Conservation (phyloP, 129 eudicot species). For the Flaveria sonorensis region DNA sequence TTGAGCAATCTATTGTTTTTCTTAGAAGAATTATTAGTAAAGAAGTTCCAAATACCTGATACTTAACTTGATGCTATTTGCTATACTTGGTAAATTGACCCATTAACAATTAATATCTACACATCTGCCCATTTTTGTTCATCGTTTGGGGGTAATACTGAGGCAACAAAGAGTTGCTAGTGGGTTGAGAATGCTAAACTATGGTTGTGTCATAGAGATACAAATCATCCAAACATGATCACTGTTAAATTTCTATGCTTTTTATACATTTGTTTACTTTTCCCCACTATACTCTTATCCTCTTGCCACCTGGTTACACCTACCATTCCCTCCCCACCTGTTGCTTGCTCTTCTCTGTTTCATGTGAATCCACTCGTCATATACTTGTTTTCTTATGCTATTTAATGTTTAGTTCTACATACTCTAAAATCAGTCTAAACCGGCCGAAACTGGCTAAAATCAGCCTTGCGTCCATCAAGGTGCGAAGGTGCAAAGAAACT, state of each 20-base stretch:
- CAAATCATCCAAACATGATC: background rate
- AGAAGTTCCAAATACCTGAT: background rate
- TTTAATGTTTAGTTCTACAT: too few species aligned
- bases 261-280: too few species aligned
- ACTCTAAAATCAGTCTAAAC: too few species aligned
- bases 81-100: background rate
- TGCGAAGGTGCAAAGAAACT: too few species aligned
- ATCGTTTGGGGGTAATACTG: background rate
- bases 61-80: constrained; percentile 16
- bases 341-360: background rate
- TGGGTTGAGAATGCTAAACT: too few species aligned
- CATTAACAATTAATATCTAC: background rate
- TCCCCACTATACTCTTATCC: background rate
- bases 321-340: background rate
- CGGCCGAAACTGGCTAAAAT: too few species aligned
- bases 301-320: background rate
- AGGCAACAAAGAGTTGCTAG: background rate
- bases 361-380: background rate
- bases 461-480: too few species aligned
- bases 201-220: background rate
- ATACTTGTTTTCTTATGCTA: too few species aligned
- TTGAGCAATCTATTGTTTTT: too few species aligned
- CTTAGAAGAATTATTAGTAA: too few species aligned
- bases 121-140: background rate
- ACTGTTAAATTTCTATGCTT: background rate